phyloP scores from a whole-genome alignment of 768 basidiomycete species.

The Suillus fuscotomentosus region DNA sequence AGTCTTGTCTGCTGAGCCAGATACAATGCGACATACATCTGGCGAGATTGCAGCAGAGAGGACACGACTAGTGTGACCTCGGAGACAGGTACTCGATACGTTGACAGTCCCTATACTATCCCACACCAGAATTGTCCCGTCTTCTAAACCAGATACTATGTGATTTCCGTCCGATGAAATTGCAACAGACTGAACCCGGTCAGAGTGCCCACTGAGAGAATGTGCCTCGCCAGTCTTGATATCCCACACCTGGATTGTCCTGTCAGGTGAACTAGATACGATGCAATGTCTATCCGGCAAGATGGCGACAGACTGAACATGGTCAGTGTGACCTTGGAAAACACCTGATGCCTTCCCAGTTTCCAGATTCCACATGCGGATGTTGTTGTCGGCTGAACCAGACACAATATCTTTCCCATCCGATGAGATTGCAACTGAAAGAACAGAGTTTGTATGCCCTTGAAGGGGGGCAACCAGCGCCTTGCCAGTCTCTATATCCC shows the following conservation, averaged over 20 bases:
- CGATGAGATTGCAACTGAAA: background rate
- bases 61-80: accelerated
- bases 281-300: background rate
- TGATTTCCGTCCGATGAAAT: background rate
- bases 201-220: background rate
- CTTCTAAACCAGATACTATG: background rate
- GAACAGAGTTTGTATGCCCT: background rate
- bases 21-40: background rate
- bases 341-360: background rate
- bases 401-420: background rate
- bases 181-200: background rate
- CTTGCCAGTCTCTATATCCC: background rate
- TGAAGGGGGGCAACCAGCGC: background rate
- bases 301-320: background rate
- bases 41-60: background rate
- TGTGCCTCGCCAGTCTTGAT: background rate
- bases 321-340: background rate
- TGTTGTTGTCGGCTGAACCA: background rate
- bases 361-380: background rate
- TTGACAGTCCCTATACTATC: background rate
- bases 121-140: background rate
- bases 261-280: background rate
- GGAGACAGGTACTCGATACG: background rate
- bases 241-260: background rate
- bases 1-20: background rate